phyloP scores from a whole-genome alignment of 2,329 filamentous ascomycete species.

The Parafenestella ontariensis region DNA sequence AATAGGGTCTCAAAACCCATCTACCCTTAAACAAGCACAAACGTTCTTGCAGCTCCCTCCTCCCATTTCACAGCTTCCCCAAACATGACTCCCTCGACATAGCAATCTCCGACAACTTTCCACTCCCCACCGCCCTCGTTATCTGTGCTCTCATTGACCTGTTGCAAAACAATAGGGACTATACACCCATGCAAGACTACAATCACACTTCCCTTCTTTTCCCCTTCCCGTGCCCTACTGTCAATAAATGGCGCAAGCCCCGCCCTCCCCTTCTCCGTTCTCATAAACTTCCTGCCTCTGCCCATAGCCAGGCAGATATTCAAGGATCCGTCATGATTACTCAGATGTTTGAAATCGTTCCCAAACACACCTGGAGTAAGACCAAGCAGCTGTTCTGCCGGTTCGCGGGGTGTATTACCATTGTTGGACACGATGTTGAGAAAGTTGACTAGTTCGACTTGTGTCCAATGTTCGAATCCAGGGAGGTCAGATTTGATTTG shows the following conservation, averaged over 20 bases:
- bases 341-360: neutral
- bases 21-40: conserved; percentile 18
- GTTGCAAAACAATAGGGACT: conserved; percentile 21
- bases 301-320: conserved; percentile 12
- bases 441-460: conserved; percentile 14
- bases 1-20: conserved; percentile 4
- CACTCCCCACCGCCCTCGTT: conserved; percentile 8
- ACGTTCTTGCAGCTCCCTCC: conserved; percentile 9
- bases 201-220: conserved; percentile 10
- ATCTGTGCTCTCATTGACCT: conserved; percentile 8
- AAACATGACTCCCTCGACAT: conserved; percentile 22
- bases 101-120: conserved; percentile 23
- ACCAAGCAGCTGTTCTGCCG: conserved; percentile 17
- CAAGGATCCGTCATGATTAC: neutral
- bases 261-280: conserved; percentile 14
- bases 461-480: conserved; percentile 9
- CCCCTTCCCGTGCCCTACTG: neutral
- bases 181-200: conserved; percentile 24
- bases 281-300: conserved; percentile 15
- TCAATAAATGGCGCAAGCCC: conserved; percentile 22
- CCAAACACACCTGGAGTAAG: neutral
- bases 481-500: conserved; percentile 11
- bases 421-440: conserved; percentile 11
- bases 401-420: conserved; percentile 7
- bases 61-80: conserved; percentile 20